A percentile compares a stretch with the other conserved stretches of the same genome.
Evolutionary conservation across 1,139 yeast species (phyloP).

Genomic region (Taiozyma sp.): DNA sequence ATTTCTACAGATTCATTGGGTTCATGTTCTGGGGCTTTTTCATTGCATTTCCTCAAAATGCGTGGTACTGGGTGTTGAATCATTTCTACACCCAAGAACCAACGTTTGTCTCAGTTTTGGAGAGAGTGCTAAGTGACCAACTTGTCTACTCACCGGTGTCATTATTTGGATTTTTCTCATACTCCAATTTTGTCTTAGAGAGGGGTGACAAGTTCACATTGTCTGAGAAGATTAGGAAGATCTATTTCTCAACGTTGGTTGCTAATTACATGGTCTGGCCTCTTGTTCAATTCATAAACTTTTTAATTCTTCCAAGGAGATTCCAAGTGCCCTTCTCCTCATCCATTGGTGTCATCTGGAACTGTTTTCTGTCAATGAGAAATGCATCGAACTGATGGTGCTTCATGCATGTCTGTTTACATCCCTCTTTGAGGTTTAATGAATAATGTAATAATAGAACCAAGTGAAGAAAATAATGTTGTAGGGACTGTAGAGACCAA

Average conservation of each 20-base stretch:
- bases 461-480: no score
- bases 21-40: constrained; percentile 86
- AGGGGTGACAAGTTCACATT: constrained; percentile 64
- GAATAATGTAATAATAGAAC: not conserved
- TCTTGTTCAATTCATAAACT: constrained; percentile 85
- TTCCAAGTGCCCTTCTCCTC: constrained; percentile 91
- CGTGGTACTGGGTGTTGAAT: constrained; percentile 85
- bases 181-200: constrained; percentile 79
- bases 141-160: constrained; percentile 84
- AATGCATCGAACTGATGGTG: constrained; percentile 19
- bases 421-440: not conserved
- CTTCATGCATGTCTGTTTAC: not conserved
- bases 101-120: constrained; percentile 71
- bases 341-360: constrained; percentile 41
- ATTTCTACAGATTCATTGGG: constrained; percentile 67
- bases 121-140: constrained; percentile 88
- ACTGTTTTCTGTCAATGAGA: constrained; percentile 75
- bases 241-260: constrained; percentile 71
- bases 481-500: not conserved
- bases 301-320: constrained; percentile 68
- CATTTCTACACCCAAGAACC: constrained; percentile 75
- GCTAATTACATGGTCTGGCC: constrained; percentile 93
- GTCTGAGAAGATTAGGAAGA: constrained; percentile 51
- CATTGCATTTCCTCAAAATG: constrained; percentile 77
- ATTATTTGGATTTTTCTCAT: constrained; percentile 72